Evolutionary conservation across 106 monocot species (phyloP).

Genomic region (Phalaenopsis equestris): DNA sequence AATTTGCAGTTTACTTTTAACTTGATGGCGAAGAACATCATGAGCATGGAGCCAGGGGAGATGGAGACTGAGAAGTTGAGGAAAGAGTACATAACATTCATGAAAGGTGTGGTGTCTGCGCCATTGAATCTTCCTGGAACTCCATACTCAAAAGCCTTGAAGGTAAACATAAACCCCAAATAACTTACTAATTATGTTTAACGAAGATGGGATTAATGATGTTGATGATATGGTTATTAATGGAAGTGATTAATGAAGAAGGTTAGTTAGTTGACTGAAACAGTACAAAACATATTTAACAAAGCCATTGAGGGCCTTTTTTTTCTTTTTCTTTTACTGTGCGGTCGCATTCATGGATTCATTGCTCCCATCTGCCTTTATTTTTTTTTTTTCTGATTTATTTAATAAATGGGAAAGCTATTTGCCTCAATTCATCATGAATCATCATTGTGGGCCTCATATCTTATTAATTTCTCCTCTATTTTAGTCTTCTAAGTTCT

Average conservation of each 20-base stretch:
- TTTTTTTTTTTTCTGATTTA: slow-evolving; percentile 9
- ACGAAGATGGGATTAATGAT: background rate
- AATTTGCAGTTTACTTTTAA: slow-evolving; percentile 63
- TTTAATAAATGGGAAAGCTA: slow-evolving; percentile 25
- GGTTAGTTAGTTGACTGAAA: background rate
- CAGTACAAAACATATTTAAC: background rate
- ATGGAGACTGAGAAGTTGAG: slow-evolving; percentile 45
- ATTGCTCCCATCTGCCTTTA: slow-evolving; percentile 22
- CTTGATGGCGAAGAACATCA: slow-evolving; percentile 64
- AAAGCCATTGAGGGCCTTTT: background rate
- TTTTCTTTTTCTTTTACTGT: background rate
- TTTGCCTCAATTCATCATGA: slow-evolving; percentile 28
- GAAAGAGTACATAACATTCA: slow-evolving; percentile 41
- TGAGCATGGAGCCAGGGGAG: slow-evolving; percentile 58
- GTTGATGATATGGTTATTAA: background rate
- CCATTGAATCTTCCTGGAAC: slow-evolving; percentile 55
- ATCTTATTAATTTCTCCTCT: background rate
- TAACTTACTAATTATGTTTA: slow-evolving; percentile 9
- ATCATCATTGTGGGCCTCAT: slow-evolving; percentile 11
- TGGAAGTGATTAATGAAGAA: background rate
- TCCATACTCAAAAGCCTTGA: slow-evolving; percentile 40
- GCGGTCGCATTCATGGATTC: slow-evolving; percentile 25
- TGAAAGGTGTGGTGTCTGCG: slow-evolving; percentile 45
- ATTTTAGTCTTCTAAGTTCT: background rate
- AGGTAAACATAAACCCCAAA: slow-evolving; percentile 10